phyloP scores from a whole-genome alignment of 768 basidiomycete species.

The Russula sp. region DNA sequence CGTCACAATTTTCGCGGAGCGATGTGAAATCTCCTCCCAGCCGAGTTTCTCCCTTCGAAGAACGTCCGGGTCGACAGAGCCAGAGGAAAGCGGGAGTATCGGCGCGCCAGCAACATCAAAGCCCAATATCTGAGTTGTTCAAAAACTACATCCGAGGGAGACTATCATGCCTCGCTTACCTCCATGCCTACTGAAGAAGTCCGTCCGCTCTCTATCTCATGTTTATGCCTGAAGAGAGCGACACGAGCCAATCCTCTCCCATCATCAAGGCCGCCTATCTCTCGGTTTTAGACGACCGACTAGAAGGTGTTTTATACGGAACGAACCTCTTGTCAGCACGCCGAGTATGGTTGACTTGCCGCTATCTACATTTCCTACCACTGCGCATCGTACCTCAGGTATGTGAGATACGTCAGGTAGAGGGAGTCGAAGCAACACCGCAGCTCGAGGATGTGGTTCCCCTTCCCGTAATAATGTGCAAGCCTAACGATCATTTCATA shows the following conservation, averaged over 20 bases:
- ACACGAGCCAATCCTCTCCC: slow-evolving; percentile 79
- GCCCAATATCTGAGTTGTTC: slow-evolving; percentile 65
- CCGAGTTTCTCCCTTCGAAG: slow-evolving; percentile 79
- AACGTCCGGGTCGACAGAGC: slow-evolving; percentile 52
- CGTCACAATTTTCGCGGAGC: slow-evolving; percentile 86
- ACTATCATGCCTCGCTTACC: slow-evolving; percentile 36
- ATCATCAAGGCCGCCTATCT: slow-evolving; percentile 65
- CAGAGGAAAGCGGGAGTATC: slow-evolving; percentile 61
- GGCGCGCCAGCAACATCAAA: slow-evolving; percentile 72
- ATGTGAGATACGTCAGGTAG: slow-evolving; percentile 67
- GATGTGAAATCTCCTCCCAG: slow-evolving; percentile 91
- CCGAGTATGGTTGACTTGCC: slow-evolving; percentile 94
- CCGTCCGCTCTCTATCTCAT: slow-evolving; percentile 92
- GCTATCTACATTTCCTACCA: slow-evolving; percentile 91
- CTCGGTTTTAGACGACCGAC: slow-evolving; percentile 17
- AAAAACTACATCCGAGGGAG: background rate
- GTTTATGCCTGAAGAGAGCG: slow-evolving; percentile 90
- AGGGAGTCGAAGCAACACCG: slow-evolving; percentile 64
- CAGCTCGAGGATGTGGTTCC: slow-evolving; percentile 44
- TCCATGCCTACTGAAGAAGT: slow-evolving; percentile 98
- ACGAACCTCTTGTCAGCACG: slow-evolving; percentile 83
- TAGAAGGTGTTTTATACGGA: slow-evolving; percentile 21
- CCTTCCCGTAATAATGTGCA: slow-evolving; percentile 47
- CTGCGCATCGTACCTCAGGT: slow-evolving; percentile 93
- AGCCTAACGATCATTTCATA: slow-evolving; percentile 32